These are phyloP conservation scores for Penicillium janthinellum DNA, from an alignment of 2,329 filamentous ascomycete genomes.

Conservation along the genomic window DNA sequence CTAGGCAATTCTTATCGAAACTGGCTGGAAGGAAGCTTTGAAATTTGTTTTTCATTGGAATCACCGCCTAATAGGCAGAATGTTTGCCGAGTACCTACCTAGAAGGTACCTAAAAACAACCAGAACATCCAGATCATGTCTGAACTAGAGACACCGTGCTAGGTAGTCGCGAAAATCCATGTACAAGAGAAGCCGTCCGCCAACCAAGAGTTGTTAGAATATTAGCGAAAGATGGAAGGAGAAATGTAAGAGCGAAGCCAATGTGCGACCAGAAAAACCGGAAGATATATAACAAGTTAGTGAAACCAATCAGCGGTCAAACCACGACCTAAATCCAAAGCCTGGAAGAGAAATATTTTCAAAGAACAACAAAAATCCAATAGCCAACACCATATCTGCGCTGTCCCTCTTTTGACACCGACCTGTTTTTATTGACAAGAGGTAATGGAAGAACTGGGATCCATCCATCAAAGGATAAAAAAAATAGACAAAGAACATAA, in stretches of 20 bases:
- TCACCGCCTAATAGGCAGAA: no score
- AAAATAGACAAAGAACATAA: conserved; percentile 5
- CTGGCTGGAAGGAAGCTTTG: no score
- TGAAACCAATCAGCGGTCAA: neutral
- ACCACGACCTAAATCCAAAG: neutral
- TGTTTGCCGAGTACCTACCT: no score
- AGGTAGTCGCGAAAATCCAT: conserved; percentile 8
- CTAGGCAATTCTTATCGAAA: no score
- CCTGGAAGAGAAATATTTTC: conserved; percentile 14
- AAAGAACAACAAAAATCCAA: conserved; percentile 5
- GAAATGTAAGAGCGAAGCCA: conserved; percentile 7
- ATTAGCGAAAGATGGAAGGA: conserved; percentile 22
- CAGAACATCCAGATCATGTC: no score
- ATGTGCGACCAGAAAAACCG: conserved; percentile 2
- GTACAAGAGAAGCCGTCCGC: conserved; percentile 13
- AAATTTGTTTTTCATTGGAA: no score
- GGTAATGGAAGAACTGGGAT: neutral
- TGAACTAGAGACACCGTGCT: neutral
- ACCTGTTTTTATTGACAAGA: conserved; percentile 28
- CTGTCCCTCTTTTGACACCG: conserved; percentile 13
- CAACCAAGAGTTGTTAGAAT: conserved; percentile 1
- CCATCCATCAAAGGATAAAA: neutral
- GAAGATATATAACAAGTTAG: neutral
- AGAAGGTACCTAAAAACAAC: no score
- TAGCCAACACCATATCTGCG: conserved; percentile 15